Conservation (phyloP, 352 stramenopile genomes). For the Nothophytophthora sp. region DNA sequence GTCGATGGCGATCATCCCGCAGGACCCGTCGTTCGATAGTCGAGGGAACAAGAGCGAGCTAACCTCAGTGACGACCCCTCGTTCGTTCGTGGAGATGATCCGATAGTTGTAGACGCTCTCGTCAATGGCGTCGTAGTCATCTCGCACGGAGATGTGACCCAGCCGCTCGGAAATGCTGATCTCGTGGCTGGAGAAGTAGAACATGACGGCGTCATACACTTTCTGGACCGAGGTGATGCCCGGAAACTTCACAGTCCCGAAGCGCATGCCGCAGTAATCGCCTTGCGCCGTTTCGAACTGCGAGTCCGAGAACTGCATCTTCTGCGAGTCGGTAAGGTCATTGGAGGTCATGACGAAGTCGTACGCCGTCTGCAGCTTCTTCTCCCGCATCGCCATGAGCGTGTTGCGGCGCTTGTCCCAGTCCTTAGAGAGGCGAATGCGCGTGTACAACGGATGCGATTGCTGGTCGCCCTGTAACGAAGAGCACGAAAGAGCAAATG, state of each 20-base stretch:
- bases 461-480: constrained; percentile 11
- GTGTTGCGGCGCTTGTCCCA: constrained; percentile 7
- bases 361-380: constrained; percentile 18
- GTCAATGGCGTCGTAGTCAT: constrained; percentile 24
- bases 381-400: constrained; percentile 8
- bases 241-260: constrained; percentile 27
- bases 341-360: constrained; percentile 17
- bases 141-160: constrained; percentile 29
- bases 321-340: constrained; percentile 6
- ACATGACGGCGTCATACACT: constrained; percentile 28
- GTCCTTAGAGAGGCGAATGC: constrained; percentile 15
- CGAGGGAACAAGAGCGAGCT: constrained; percentile 31
- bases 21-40: constrained; percentile 16
- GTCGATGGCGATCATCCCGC: constrained; percentile 21
- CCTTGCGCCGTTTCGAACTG: constrained; percentile 25
- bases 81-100: constrained; percentile 14
- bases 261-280: constrained; percentile 20
- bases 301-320: constrained; percentile 19
- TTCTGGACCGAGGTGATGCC: constrained; percentile 20
- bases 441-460: constrained; percentile 18
- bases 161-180: constrained; percentile 35
- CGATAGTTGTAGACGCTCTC: constrained; percentile 14
- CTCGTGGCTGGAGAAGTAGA: constrained; percentile 25
- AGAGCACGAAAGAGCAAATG: background rate
- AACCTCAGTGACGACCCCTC: constrained; percentile 23